phyloP scores from a whole-genome alignment of 2,329 filamentous ascomycete genomes.

The Fusarium sterilihyphosum region DNA sequence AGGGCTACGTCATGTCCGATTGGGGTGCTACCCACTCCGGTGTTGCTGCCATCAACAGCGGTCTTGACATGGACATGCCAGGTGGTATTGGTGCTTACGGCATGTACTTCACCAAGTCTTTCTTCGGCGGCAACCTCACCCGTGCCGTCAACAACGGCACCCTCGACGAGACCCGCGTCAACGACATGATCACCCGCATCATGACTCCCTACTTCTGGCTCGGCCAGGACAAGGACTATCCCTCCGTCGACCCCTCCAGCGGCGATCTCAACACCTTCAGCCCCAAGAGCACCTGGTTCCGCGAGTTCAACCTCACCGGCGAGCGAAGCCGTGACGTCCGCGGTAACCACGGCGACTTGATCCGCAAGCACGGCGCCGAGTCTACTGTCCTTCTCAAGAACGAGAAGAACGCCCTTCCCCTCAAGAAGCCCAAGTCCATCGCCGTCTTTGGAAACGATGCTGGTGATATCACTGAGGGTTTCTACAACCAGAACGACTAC shows the following conservation, averaged over 20 bases:
- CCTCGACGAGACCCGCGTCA: conserved; percentile 51
- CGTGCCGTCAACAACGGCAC: conserved; percentile 59
- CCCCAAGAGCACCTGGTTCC: conserved; percentile 58
- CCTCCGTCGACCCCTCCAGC: conserved; percentile 55
- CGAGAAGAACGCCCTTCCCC: conserved; percentile 66
- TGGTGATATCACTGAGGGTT: conserved; percentile 67
- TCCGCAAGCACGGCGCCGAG: conserved; percentile 63
- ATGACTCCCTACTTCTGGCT: conserved; percentile 63
- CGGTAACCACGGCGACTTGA: conserved; percentile 64
- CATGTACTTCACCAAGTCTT: conserved; percentile 46
- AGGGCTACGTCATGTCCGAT: conserved; percentile 82
- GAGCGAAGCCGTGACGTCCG: conserved; percentile 62
- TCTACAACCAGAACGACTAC: conserved; percentile 70
- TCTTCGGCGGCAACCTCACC: conserved; percentile 58
- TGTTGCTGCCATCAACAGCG: conserved; percentile 72
- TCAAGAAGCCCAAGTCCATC: conserved; percentile 66
- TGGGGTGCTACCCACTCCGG: conserved; percentile 81
- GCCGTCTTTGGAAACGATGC: conserved; percentile 64
- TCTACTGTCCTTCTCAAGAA: conserved; percentile 82
- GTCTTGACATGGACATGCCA: conserved; percentile 72
- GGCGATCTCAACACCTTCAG: conserved; percentile 61
- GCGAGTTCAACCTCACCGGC: conserved; percentile 56
- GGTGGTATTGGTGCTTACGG: conserved; percentile 51
- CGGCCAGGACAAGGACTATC: conserved; percentile 59
- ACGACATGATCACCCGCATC: conserved; percentile 63